A percentile compares a stretch with the other conserved stretches of the same genome.
Conservation (phyloP, 2,329 filamentous ascomycete genomes). For the Fusarium floridanum region DNA sequence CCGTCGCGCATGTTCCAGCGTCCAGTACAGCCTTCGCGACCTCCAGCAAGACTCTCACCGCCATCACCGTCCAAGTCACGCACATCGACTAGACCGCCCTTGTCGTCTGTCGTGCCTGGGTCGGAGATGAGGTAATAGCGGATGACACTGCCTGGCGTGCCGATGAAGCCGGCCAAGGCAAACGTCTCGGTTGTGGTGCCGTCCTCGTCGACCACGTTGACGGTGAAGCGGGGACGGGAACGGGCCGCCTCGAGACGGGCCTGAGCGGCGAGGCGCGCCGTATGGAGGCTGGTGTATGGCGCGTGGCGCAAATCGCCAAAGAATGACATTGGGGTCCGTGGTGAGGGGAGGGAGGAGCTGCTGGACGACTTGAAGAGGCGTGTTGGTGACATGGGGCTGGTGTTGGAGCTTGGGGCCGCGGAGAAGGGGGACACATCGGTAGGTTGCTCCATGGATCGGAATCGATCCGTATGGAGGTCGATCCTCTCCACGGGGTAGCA, state of each 20-base stretch:
- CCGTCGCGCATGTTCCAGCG: constrained; percentile 60
- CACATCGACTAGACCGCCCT: constrained; percentile 67
- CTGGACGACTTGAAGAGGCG: constrained; percentile 53
- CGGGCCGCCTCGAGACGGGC: constrained; percentile 71
- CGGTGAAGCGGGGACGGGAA: constrained; percentile 65
- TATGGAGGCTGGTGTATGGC: constrained; percentile 60
- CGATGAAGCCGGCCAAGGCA: constrained; percentile 72
- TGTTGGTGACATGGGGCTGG: constrained; percentile 43
- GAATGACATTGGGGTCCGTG: constrained; percentile 22
- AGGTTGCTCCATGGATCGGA: constrained; percentile 46
- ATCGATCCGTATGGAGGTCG: constrained; percentile 64
- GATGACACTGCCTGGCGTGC: constrained; percentile 69
- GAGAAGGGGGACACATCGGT: constrained; percentile 34
- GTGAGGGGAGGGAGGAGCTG: constrained; percentile 49
- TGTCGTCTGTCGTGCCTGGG: constrained; percentile 65
- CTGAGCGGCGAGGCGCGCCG: constrained; percentile 74
- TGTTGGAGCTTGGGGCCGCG: constrained; percentile 37
- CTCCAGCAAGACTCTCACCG: constrained; percentile 58
- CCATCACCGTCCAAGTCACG: constrained; percentile 62
- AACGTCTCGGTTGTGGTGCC: constrained; percentile 65
- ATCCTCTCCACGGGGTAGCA: constrained; percentile 73
- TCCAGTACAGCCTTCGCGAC: constrained; percentile 59
- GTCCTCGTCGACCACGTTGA: constrained; percentile 69
- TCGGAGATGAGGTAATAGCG: constrained; percentile 72
- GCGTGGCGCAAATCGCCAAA: constrained; percentile 32